Evolutionary conservation across 2,329 filamentous ascomycete species (phyloP), one percentile per base, ranked within the genome.

Genomic region (Boeremia lycopersici): DNA sequence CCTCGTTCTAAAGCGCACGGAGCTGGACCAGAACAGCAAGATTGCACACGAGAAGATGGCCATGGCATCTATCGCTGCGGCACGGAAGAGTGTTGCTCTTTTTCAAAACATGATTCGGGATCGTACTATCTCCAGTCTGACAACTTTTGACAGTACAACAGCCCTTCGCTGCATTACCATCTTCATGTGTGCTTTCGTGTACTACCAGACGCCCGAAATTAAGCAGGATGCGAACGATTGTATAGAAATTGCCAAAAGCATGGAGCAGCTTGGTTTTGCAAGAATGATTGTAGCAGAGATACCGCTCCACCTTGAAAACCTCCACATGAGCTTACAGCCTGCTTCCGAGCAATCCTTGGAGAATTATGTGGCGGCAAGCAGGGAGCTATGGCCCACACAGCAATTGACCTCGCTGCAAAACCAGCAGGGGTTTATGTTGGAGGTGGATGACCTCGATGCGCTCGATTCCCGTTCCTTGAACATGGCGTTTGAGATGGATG

Each of bases 141-240:
- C 70, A 2, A 70, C 71, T 4, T 73, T 72, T 35, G 73, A 75
- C 43, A 73, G 71, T 56, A 74, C 72, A 1, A 71, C 70, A 43
- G 51, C 74, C 8, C 58, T 75, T 6, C 64, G 72, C 6, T 48
- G 71, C 17, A 53, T 71, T 30, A 73, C 74, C 60, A 69, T 75
- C 3, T 75, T 73, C 50, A 69, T 74, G 42, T 62, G 74, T 12
- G 71, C 71, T 7, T 74, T 68, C 41, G 66, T 63, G 6, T 69
- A 71, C 33, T 72, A 68, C 6, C 64, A 65, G 36, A 57, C 57
- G 25, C 51, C 63, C 4, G 65, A 68, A 9, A 71, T 71, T 39
- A 65, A 63, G 26, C 46, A 51, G 10, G 59, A 72, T 19, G 72
- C 74, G 23, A 61, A 68, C 39, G 64, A 63, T 6, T 57, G 65